These are phyloP conservation scores for Eleusine indica DNA, from an alignment of 176 grass and related monocot genomes.

Conservation along the genomic window DNA sequence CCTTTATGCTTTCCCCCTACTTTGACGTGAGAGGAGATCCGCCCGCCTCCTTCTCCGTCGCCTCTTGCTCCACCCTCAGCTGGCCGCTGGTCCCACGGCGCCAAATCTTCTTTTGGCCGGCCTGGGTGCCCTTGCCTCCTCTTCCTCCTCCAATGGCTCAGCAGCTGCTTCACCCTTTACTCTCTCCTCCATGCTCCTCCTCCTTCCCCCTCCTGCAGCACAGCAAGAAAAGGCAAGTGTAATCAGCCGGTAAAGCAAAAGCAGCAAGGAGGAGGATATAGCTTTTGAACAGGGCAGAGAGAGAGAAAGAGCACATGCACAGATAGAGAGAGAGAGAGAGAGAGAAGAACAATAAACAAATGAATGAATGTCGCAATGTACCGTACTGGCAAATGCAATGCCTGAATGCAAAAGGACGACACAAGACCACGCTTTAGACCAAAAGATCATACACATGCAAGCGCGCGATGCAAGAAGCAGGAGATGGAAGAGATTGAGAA, in stretches of 20 bases:
- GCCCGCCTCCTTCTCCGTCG: not conserved
- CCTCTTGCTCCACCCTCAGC: conserved; percentile 22
- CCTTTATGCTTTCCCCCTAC: conserved; percentile 54
- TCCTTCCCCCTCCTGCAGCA: not conserved
- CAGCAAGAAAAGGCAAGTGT: conserved; percentile 27
- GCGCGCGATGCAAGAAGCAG: not conserved
- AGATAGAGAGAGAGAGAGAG: not conserved
- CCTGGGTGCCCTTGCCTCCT: not conserved
- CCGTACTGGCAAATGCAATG: not conserved
- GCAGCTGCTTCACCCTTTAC: not conserved
- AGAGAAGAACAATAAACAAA: conserved; percentile 36
- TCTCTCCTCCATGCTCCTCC: conserved; percentile 23
- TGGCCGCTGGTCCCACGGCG: conserved; percentile 24
- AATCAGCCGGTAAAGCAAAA: conserved; percentile 40
- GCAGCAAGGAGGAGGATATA: not conserved
- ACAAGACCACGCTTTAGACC: conserved; percentile 36
- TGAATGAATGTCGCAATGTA: not conserved
- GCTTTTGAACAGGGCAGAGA: conserved; percentile 24
- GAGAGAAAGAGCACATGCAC: conserved; percentile 23
- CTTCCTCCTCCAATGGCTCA: not conserved
- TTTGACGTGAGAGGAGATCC: conserved; percentile 56
- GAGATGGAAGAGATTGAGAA: not conserved
- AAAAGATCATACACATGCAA: conserved; percentile 39
- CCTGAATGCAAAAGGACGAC: not conserved
- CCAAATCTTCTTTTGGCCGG: conserved; percentile 34